A percentile compares a stretch with the other conserved stretches of the same genome.
phyloP scores from a whole-genome alignment of 192 early-diverging fungal species.

The Podila epicladia region DNA sequence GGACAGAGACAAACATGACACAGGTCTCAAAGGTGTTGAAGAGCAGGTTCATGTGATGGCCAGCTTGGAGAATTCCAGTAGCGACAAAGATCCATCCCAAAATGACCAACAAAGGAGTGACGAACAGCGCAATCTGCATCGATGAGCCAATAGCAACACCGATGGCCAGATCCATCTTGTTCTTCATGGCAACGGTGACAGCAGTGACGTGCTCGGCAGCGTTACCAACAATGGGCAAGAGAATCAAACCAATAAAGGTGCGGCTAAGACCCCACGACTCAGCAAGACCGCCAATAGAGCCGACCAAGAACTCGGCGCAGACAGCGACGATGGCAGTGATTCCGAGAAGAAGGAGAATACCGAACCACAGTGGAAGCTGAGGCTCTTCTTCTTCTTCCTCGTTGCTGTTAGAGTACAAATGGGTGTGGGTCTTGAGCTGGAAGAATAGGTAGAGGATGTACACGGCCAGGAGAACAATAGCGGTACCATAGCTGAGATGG shows the following conservation, averaged over 20 bases:
- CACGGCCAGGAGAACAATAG: constrained; percentile 74
- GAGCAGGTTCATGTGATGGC: constrained; percentile 76
- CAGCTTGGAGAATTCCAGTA: constrained; percentile 28
- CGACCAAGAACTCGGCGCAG: constrained; percentile 85
- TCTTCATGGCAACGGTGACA: constrained; percentile 82
- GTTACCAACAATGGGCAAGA: constrained; percentile 92
- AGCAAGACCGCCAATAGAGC: constrained; percentile 77
- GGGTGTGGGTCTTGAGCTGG: constrained; percentile 89
- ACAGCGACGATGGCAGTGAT: constrained; percentile 78
- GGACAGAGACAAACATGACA: constrained; percentile 85
- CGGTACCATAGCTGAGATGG: constrained; percentile 70
- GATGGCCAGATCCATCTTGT: constrained; percentile 89
- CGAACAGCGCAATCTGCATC: constrained; percentile 89
- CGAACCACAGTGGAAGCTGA: constrained; percentile 64
- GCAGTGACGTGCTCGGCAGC: constrained; percentile 83
- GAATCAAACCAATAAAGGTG: constrained; percentile 92
- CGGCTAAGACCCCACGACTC: constrained; percentile 71
- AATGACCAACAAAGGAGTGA: constrained; percentile 77
- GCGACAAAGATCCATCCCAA: constrained; percentile 74
- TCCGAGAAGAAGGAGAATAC: constrained; percentile 63
- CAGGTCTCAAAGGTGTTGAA: constrained; percentile 89
- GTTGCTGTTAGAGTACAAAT: constrained; percentile 52
- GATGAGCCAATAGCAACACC: constrained; percentile 83
- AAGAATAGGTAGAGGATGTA: constrained; percentile 81
- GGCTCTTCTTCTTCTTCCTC: constrained; percentile 70